Conservation (phyloP, 352 stramenopile species). For the Pilasporangium apinafurcum region DNA sequence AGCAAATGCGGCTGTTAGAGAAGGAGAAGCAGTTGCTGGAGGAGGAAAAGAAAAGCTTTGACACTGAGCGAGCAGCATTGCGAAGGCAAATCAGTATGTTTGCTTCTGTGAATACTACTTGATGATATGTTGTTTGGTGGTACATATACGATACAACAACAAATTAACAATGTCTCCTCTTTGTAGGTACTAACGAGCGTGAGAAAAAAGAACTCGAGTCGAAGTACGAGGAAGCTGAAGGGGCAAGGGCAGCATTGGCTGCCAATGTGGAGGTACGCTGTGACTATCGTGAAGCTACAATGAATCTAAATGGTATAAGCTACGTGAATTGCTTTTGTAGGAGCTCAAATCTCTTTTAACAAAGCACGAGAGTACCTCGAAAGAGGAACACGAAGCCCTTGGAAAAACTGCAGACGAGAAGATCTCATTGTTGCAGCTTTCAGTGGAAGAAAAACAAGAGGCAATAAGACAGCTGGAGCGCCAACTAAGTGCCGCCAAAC, state of each 20-base stretch:
- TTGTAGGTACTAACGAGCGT: constrained; percentile 1
- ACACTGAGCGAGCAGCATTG: constrained; percentile 9
- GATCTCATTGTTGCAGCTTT: constrained; percentile 20
- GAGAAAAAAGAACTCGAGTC: constrained; percentile 11
- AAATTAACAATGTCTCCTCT: neutral
- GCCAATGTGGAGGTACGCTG: constrained; percentile 11
- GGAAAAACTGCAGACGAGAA: constrained; percentile 17
- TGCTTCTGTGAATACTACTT: neutral
- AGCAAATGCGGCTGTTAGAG: constrained; percentile 43
- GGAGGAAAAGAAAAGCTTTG: constrained; percentile 18
- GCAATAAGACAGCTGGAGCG: constrained; percentile 46
- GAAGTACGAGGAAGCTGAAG: constrained; percentile 1
- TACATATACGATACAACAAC: too few relatives aligned
- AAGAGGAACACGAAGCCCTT: constrained; percentile 25
- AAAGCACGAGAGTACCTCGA: constrained; percentile 27
- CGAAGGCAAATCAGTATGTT: constrained; percentile 28
- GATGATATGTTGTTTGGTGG: too few relatives aligned
- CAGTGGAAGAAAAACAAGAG: constrained; percentile 37
- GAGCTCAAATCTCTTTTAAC: constrained; percentile 31
- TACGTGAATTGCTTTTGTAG: constrained; percentile 3
- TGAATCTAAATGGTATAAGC: neutral
- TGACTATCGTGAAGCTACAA: too few relatives aligned
- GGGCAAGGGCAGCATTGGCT: constrained; percentile 1
- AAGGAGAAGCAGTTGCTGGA: constrained; percentile 44
- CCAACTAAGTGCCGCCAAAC: constrained; percentile 60